Percentiles rank a stretch among this genome's conserved stretches.
Conservation (phyloP, 169 alveolate genomes). For the Cyclospora cayetanensis region DNA sequence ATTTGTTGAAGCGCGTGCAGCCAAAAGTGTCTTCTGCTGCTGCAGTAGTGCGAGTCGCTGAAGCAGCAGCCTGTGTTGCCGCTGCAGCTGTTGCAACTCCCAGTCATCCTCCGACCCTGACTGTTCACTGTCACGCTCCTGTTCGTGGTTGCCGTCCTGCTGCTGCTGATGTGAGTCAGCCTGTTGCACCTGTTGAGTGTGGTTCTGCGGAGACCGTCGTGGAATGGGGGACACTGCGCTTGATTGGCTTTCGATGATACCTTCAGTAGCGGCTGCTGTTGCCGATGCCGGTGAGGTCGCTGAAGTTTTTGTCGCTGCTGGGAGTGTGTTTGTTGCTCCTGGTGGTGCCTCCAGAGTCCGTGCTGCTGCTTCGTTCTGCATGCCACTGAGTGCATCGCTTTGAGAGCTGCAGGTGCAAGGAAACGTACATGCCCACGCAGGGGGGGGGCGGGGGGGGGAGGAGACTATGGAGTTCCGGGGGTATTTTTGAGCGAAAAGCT, state of each 20-base stretch:
- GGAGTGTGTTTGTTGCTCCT: not conserved
- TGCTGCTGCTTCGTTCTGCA: not conserved
- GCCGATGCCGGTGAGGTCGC: not conserved
- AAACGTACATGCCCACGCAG: too few relatives aligned
- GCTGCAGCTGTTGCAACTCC: constrained; percentile 43
- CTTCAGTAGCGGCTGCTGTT: constrained; percentile 4
- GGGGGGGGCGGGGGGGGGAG: too few relatives aligned
- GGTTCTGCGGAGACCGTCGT: too few relatives aligned
- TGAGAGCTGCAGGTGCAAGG: too few relatives aligned
- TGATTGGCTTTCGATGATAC: too few relatives aligned
- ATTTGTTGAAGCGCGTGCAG: not conserved
- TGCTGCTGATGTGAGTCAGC: constrained; percentile 1
- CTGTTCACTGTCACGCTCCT: not conserved
- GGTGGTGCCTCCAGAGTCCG: not conserved
- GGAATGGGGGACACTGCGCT: too few relatives aligned
- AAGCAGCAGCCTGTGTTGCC: constrained; percentile 40
- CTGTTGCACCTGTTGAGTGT: too few relatives aligned
- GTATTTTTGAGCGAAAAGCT: too few relatives aligned
- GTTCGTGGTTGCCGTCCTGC: not conserved
- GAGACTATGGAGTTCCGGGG: too few relatives aligned
- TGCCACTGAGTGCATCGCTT: too few relatives aligned
- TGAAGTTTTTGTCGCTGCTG: not conserved
- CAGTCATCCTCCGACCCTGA: not conserved
- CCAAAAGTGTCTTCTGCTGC: constrained; percentile 23
- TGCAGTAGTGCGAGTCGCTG: constrained; percentile 21